These are phyloP conservation scores for Stromatinia cepivora DNA, from an alignment of 2,329 filamentous ascomycete species.

Conservation along the genomic window DNA sequence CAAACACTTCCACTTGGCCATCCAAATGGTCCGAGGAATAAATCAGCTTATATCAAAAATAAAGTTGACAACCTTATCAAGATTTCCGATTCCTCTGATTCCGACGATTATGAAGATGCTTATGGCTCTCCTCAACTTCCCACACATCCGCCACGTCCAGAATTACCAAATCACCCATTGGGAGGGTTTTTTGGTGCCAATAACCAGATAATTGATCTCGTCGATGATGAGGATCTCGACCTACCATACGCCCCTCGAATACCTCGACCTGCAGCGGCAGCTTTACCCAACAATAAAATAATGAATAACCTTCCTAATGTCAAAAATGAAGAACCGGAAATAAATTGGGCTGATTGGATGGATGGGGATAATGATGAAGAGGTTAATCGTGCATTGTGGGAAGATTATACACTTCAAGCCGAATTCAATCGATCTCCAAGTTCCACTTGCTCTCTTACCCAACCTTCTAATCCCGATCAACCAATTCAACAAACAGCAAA, in stretches of 20 bases:
- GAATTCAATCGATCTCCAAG: not conserved
- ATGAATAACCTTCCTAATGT: not conserved
- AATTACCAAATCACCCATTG: not conserved
- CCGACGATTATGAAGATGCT: not conserved
- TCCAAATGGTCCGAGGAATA: not conserved
- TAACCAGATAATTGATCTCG: not conserved
- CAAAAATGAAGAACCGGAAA: not conserved
- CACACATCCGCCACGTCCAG: not conserved
- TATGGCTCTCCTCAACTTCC: not conserved
- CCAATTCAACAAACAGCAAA: not conserved
- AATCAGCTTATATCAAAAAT: not conserved
- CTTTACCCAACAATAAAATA: not conserved
- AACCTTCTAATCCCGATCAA: not conserved
- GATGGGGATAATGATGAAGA: constrained; percentile 10
- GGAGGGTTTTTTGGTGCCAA: not conserved
- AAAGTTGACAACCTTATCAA: not conserved
- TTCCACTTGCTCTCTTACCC: not conserved
- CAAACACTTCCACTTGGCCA: not conserved
- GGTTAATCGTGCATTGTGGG: constrained; percentile 11
- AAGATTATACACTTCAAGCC: not conserved
- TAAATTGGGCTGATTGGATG: constrained; percentile 6
- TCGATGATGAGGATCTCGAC: not conserved
- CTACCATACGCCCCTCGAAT: not conserved
- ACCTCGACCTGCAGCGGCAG: not conserved
- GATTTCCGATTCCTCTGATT: constrained; percentile 2